Conservation (phyloP, 805 yeast species). For the Candida sonorensis region DNA sequence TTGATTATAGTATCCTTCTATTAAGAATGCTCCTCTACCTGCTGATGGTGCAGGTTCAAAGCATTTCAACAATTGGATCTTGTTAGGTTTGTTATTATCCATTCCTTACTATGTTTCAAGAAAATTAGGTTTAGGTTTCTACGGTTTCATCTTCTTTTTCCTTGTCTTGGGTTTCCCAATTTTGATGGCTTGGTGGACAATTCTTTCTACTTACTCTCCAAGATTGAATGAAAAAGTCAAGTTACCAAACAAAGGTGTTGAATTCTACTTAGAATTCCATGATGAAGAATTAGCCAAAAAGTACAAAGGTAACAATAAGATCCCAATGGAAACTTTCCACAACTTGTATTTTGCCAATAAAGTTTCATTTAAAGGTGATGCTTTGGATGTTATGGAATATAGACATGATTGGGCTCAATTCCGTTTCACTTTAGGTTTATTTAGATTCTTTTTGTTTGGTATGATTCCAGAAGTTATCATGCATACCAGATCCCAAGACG, state of each 20-base stretch:
- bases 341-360: constrained; percentile 79
- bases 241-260: constrained; percentile 72
- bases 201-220: constrained; percentile 71
- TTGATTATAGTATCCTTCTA: constrained; percentile 48
- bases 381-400: constrained; percentile 74
- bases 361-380: constrained; percentile 84
- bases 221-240: constrained; percentile 71
- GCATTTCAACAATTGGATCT: constrained; percentile 57
- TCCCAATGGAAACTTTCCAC: constrained; percentile 90
- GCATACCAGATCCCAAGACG: constrained; percentile 92
- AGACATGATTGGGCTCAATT: constrained; percentile 90
- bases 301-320: constrained; percentile 67
- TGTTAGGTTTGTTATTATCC: constrained; percentile 42
- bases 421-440: constrained; percentile 68
- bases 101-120: constrained; percentile 60
- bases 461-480: constrained; percentile 89
- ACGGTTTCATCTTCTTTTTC: constrained; percentile 56
- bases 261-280: constrained; percentile 76
- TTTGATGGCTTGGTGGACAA: constrained; percentile 77
- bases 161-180: constrained; percentile 58
- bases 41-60: constrained; percentile 89
- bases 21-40: constrained; percentile 80
- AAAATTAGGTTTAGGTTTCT: constrained; percentile 63
- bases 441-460: constrained; percentile 75
- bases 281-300: constrained; percentile 59